A percentile compares a stretch with the other conserved stretches of the same genome.
phyloP scores from a whole-genome alignment of 345 rosid species.

The Populus alba region DNA sequence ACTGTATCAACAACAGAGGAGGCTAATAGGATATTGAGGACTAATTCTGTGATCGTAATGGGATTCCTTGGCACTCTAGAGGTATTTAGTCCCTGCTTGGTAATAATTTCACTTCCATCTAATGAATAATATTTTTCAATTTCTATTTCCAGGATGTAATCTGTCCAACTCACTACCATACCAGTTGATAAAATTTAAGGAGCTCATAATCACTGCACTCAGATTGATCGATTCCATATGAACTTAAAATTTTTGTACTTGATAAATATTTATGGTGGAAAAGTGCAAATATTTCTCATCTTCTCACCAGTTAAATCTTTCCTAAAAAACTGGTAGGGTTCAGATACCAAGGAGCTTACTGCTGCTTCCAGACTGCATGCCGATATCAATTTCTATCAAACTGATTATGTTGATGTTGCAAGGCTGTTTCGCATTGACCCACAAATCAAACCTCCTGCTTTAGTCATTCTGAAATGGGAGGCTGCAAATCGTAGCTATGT shows the following conservation, averaged over 20 bases:
- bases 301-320: not conserved
- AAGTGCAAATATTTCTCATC: not conserved
- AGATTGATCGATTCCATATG: not conserved
- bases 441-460: slow-evolving; percentile 17
- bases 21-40: slow-evolving; percentile 2
- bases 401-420: slow-evolving; percentile 9
- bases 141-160: not conserved
- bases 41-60: slow-evolving; percentile 1
- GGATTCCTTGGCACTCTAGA: slow-evolving; percentile 9
- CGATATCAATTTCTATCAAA: slow-evolving; percentile 23
- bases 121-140: not conserved
- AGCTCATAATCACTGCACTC: not conserved
- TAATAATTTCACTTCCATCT: not conserved
- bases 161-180: not conserved
- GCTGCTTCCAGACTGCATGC: slow-evolving; percentile 4
- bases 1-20: slow-evolving; percentile 2
- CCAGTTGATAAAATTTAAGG: too few species aligned
- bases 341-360: slow-evolving; percentile 10
- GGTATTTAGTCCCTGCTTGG: slow-evolving; percentile 7
- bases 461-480: slow-evolving; percentile 13
- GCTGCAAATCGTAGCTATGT: not conserved
- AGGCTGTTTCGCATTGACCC: slow-evolving; percentile 12
- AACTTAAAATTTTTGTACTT: not conserved
- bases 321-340: slow-evolving; percentile 12
- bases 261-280: not conserved